Evolutionary conservation across 306 rosid genomes (phyloP).

Genomic region (Inga leiocalycina): DNA sequence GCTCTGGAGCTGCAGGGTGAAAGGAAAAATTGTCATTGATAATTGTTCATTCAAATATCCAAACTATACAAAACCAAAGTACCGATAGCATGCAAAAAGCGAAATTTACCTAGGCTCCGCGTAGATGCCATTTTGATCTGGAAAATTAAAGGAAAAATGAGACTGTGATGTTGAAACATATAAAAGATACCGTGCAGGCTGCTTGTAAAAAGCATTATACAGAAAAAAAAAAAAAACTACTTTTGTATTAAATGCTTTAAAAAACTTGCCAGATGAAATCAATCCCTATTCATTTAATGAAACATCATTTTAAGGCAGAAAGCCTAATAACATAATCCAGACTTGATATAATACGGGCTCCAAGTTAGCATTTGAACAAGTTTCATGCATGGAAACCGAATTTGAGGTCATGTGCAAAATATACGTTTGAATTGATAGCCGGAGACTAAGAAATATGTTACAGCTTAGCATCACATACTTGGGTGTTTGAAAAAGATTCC

Average conservation of each 20-base stretch:
- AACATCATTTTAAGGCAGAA: neutral
- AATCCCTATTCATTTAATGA: neutral
- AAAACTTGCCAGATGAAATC: constrained; percentile 9
- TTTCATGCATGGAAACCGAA: neutral
- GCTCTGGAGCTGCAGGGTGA: constrained; percentile 64
- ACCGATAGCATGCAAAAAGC: constrained; percentile 2
- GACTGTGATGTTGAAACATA: constrained; percentile 13
- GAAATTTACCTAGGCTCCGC: constrained; percentile 56
- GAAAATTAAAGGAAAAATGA: constrained; percentile 34
- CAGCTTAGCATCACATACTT: neutral
- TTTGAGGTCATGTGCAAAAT: neutral
- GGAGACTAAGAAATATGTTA: neutral
- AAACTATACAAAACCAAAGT: constrained; percentile 22
- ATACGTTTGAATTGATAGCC: too few relatives aligned
- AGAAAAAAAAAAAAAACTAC: neutral
- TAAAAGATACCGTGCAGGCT: neutral
- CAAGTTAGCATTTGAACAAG: neutral
- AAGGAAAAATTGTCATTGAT: constrained; percentile 28
- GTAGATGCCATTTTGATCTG: constrained; percentile 68
- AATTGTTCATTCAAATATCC: neutral
- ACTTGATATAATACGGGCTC: neutral
- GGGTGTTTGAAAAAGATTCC: neutral
- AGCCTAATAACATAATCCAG: neutral
- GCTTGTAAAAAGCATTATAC: neutral
- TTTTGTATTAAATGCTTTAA: constrained; percentile 3